Percentiles rank a stretch among this genome's conserved stretches.
phyloP scores from a whole-genome alignment of 345 rosid species.

The Reutealis trisperma region DNA sequence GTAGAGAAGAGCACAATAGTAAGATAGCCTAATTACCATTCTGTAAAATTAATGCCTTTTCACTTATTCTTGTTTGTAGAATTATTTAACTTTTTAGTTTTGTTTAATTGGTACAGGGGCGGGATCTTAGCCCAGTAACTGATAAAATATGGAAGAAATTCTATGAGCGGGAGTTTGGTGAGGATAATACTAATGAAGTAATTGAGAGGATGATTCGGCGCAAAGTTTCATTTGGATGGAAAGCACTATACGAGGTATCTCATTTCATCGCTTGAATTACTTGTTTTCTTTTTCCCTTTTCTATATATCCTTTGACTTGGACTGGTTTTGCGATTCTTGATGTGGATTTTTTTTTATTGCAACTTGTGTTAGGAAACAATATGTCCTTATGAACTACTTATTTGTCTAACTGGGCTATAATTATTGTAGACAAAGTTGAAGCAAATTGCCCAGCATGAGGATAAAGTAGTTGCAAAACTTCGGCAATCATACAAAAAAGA shows the following conservation, averaged over 20 bases:
- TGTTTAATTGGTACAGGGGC: slow-evolving; percentile 48
- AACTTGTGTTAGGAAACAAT: background rate
- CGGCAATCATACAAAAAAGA: slow-evolving; percentile 65
- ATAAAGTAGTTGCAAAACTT: slow-evolving; percentile 46
- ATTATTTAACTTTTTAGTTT: background rate
- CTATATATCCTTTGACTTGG: background rate
- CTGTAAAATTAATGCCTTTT: background rate
- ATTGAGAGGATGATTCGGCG: slow-evolving; percentile 59
- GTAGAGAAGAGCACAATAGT: slow-evolving; percentile 68
- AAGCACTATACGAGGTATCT: slow-evolving; percentile 63
- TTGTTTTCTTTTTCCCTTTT: background rate
- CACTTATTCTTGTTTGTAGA: background rate
- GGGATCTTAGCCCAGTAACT: slow-evolving; percentile 82
- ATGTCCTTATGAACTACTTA: background rate
- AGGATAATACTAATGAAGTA: slow-evolving; percentile 32
- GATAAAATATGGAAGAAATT: slow-evolving; percentile 76
- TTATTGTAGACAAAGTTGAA: slow-evolving; percentile 60
- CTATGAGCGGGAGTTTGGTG: slow-evolving; percentile 61
- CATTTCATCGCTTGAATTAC: background rate
- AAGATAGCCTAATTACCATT: slow-evolving; percentile 22
- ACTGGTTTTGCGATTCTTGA: background rate
- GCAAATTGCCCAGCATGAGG: slow-evolving; percentile 48
- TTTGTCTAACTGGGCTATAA: background rate
- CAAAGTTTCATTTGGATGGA: slow-evolving; percentile 64
- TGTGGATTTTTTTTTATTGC: background rate